Evolutionary conservation across 73 alveolate genomes (phyloP).

Genomic region (Blepharisma stoltei): DNA sequence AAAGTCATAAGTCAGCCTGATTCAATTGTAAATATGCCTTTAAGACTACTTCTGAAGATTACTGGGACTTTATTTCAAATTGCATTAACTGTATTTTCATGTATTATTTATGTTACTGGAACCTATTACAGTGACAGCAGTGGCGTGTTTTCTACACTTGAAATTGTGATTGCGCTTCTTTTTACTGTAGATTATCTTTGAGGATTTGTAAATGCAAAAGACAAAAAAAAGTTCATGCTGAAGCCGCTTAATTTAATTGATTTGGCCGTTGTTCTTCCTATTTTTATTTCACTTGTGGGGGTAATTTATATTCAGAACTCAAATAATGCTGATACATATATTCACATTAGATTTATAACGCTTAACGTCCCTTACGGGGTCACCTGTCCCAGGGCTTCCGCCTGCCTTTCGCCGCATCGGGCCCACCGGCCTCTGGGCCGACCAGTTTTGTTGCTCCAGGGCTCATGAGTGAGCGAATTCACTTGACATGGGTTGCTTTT

Average conservation of each 20-base stretch:
- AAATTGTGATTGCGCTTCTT: slow-evolving; percentile 33
- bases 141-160: slow-evolving; percentile 23
- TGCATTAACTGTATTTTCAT: slow-evolving; percentile 4
- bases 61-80: slow-evolving; percentile 20
- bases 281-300: slow-evolving; percentile 30
- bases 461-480: too few species aligned
- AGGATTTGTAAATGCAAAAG: slow-evolving; percentile 38
- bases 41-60: background rate
- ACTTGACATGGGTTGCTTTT: too few species aligned
- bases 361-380: too few species aligned
- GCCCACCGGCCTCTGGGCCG: too few species aligned
- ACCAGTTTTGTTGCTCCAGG: too few species aligned
- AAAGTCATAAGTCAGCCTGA: too few species aligned
- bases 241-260: slow-evolving; percentile 40
- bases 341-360: too few species aligned
- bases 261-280: slow-evolving; percentile 44
- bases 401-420: too few species aligned
- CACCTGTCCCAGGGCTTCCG: too few species aligned
- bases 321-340: background rate
- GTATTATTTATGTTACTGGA: slow-evolving; percentile 3
- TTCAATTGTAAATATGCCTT: too few species aligned
- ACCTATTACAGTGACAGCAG: background rate
- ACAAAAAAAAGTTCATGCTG: slow-evolving; percentile 36
- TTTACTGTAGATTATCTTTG: slow-evolving; percentile 41
- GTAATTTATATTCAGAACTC: slow-evolving; percentile 26